Base-by-base conservation (phyloP, 192 early-diverging fungal genomes). In the Podila minutissima region DNA sequence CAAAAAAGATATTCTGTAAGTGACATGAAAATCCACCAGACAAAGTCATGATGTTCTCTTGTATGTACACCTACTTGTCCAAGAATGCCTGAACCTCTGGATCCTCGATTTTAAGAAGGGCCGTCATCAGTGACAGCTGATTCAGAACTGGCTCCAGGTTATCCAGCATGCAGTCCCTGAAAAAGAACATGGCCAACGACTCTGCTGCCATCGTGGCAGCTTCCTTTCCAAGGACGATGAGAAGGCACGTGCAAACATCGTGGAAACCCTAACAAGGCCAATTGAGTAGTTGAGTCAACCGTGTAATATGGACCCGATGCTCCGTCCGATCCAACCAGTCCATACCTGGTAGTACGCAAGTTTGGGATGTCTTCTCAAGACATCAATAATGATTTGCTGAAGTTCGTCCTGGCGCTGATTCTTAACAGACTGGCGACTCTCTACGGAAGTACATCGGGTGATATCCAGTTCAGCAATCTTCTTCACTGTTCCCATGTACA, bases 101-200 rank as follows among this genome's bases (percentile, higher is more conserved):
- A 62, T 90, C 89, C 72, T 87, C 84, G 10, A 82, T 37, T 59
- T 59, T 69, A 13, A 88, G 66, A 4, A 90, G 24, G 0, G 78
- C 74, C 22, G 82, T 69, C 35, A 90, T 28, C 6, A 87, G 69
- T 3, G 76, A 71, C 0, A 90, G 69, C 59, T 90, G 78, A 24
- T 72, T 60, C 41, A 90, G 62, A 20, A 90, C 67, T 20, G 84
- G 86, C 2, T 87, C 89, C 28, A 90, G 50, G 31, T 86, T 79
- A 4, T 82, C 75, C 12, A 84, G 71, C 87, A 88, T 88, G 61
- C 83, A 86, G 74, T 90, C 89, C 71, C 88, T 84, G 72, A 88
- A 74, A 55, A 84, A 87, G 71, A 88, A 87, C 53, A 90, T 67
- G 3, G 88, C 83, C 48, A 88, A 59, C 4, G 83, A 69, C 41